These are phyloP conservation scores for Clathrus columnatus DNA, from an alignment of 768 basidiomycete species.

Conservation along the genomic window DNA sequence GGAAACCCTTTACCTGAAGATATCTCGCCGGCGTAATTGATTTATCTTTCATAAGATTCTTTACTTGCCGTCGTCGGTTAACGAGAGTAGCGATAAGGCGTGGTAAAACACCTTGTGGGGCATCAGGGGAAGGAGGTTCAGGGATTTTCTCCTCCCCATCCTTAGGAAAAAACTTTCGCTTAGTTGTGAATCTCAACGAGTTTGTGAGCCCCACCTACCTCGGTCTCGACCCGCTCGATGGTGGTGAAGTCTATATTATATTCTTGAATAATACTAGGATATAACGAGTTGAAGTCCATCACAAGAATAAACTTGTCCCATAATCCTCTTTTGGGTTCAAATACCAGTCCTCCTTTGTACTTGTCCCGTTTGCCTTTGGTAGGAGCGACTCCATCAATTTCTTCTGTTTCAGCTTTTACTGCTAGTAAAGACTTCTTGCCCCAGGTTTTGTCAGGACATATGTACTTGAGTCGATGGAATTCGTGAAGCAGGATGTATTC, in stretches of 20 bases:
- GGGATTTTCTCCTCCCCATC: constrained; percentile 79
- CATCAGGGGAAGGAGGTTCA: constrained; percentile 67
- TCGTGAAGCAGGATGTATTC: constrained; percentile 98
- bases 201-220: constrained; percentile 29
- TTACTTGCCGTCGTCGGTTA: constrained; percentile 80
- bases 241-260: constrained; percentile 99
- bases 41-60: constrained; percentile 89
- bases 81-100: constrained; percentile 97
- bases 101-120: constrained; percentile 84
- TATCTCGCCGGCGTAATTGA: constrained; percentile 61
- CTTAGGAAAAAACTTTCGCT: constrained; percentile 21
- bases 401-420: constrained; percentile 49
- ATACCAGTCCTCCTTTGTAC: constrained; percentile 97
- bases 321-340: constrained; percentile 89
- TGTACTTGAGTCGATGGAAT: constrained; percentile 91
- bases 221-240: constrained; percentile 60
- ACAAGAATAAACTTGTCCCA: constrained; percentile 97
- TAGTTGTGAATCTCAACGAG: constrained; percentile 13
- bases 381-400: constrained; percentile 32
- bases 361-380: constrained; percentile 80
- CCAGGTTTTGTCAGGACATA: constrained; percentile 91
- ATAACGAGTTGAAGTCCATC: constrained; percentile 99
- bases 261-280: constrained; percentile 98
- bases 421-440: constrained; percentile 58
- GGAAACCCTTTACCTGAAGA: constrained; percentile 55